These are phyloP conservation scores for Candida buenavistaensis DNA, from an alignment of 1,139 yeast genomes.

Conservation along the genomic window DNA sequence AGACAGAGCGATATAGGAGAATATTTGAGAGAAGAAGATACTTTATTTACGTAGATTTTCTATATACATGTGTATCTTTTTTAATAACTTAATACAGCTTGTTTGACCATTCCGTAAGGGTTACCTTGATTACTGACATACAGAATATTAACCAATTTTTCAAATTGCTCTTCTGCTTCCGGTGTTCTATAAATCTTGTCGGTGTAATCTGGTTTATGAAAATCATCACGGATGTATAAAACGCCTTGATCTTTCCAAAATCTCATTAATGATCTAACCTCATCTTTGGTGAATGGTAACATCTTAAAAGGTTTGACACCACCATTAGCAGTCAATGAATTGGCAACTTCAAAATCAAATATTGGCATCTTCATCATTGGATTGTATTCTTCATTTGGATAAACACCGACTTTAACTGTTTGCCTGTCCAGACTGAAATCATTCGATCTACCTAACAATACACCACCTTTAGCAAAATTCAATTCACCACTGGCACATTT, in stretches of 20 bases:
- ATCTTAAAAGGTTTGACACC: slow-evolving; percentile 52
- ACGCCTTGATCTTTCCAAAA: slow-evolving; percentile 60
- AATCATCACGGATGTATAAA: slow-evolving; percentile 43
- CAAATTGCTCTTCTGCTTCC: slow-evolving; percentile 29
- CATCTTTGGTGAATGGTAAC: slow-evolving; percentile 51
- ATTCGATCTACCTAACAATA: slow-evolving; percentile 60
- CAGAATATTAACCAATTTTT: slow-evolving; percentile 49
- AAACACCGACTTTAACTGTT: slow-evolving; percentile 65
- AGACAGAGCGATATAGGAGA: slow-evolving; percentile 99
- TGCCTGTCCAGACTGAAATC: slow-evolving; percentile 19
- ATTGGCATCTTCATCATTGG: slow-evolving; percentile 53
- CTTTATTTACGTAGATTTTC: slow-evolving; percentile 80
- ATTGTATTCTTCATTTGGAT: slow-evolving; percentile 48
- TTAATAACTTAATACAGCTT: slow-evolving; percentile 29
- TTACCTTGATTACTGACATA: slow-evolving; percentile 77
- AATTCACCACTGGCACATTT: slow-evolving; percentile 56
- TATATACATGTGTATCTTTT: slow-evolving; percentile 1
- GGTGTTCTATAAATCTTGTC: too few species aligned
- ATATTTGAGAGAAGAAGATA: slow-evolving; percentile 96
- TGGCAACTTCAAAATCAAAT: slow-evolving; percentile 58
- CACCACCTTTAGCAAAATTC: slow-evolving; percentile 59
- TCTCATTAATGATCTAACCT: slow-evolving; percentile 52
- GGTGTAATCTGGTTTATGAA: slow-evolving; percentile 33
- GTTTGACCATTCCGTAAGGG: slow-evolving; percentile 63
- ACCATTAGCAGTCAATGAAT: slow-evolving; percentile 44